Evolutionary conservation across 257 asterid genomes (phyloP).

Genomic region (Solanum ossicruentum): DNA sequence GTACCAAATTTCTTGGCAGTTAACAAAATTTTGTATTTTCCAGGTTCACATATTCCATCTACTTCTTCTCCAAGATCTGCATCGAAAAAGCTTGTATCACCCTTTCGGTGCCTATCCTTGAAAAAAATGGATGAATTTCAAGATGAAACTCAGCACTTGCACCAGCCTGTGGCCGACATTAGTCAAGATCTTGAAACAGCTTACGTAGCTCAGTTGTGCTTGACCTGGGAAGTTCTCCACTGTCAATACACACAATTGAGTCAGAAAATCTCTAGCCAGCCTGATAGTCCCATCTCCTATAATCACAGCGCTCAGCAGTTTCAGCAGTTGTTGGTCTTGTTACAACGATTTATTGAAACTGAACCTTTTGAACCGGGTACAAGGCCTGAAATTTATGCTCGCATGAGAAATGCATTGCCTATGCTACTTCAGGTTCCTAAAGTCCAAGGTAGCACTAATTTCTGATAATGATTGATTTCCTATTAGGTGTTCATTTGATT

Average conservation of each 20-base stretch:
- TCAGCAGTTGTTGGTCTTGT: conserved; percentile 79
- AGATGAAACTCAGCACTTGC: conserved; percentile 72
- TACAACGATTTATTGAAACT: conserved; percentile 84
- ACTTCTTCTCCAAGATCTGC: conserved; percentile 64
- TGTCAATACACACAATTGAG: conserved; percentile 77
- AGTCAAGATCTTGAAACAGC: conserved; percentile 73
- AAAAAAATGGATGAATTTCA: conserved; percentile 48
- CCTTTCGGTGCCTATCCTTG: conserved; percentile 77
- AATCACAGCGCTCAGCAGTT: conserved; percentile 85
- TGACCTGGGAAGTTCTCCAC: conserved; percentile 97
- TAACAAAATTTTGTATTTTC: background rate
- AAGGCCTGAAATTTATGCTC: conserved; percentile 75
- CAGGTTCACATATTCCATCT: conserved; percentile 46
- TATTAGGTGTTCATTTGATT: background rate
- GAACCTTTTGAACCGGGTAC: conserved; percentile 86
- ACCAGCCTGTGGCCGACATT: conserved; percentile 46
- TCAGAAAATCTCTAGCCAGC: conserved; percentile 55
- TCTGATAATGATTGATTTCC: background rate
- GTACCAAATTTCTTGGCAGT: background rate
- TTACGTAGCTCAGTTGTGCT: conserved; percentile 79
- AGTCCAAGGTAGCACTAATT: conserved; percentile 47
- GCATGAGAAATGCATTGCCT: conserved; percentile 58
- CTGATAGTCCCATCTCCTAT: conserved; percentile 47
- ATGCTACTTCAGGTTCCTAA: conserved; percentile 87
- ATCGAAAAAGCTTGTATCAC: conserved; percentile 67